These are phyloP conservation scores for Thyridium curvatum DNA, from an alignment of 2,329 filamentous ascomycete genomes.

Conservation along the genomic window DNA sequence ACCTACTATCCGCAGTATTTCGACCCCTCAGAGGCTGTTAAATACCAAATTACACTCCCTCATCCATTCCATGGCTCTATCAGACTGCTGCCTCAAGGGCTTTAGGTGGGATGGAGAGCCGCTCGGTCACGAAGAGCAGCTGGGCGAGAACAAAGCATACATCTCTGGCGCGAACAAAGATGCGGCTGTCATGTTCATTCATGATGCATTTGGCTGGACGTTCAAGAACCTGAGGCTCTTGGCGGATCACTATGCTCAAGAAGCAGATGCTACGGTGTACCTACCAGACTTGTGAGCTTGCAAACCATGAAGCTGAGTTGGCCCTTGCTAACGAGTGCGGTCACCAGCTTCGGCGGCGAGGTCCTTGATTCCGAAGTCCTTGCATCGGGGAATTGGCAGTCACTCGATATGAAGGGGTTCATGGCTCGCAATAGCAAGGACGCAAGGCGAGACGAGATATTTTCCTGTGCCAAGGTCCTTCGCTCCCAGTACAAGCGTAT, in stretches of 20 bases:
- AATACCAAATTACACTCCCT: no score
- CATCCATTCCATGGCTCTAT: no score
- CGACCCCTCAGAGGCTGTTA: no score
- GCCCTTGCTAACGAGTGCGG: no score
- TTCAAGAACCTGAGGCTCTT: conserved; percentile 40
- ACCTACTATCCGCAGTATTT: no score
- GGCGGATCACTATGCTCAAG: conserved; percentile 39
- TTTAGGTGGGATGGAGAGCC: conserved; percentile 28
- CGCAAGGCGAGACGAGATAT: conserved; percentile 29
- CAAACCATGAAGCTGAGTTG: no score
- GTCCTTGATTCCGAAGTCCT: conserved; percentile 17
- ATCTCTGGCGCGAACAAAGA: conserved; percentile 28
- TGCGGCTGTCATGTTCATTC: conserved; percentile 39
- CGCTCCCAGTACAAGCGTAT: conserved; percentile 20
- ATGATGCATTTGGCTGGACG: conserved; percentile 45
- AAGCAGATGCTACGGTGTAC: conserved; percentile 36
- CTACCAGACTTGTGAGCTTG: conserved; percentile 34
- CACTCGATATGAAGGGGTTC: conserved; percentile 30
- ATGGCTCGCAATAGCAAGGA: conserved; percentile 26
- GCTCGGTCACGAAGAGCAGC: conserved; percentile 25
- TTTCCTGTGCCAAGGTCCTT: conserved; percentile 27
- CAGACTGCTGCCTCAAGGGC: conserved; percentile 28
- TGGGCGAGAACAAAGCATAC: conserved; percentile 35
- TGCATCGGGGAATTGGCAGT: conserved; percentile 14
- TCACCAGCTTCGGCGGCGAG: conserved; percentile 27